Evolutionary conservation across 495 filamentous ascomycete genomes (phyloP), one percentile per base, ranked within the genome.

Genomic region (Daldinia grandis): DNA sequence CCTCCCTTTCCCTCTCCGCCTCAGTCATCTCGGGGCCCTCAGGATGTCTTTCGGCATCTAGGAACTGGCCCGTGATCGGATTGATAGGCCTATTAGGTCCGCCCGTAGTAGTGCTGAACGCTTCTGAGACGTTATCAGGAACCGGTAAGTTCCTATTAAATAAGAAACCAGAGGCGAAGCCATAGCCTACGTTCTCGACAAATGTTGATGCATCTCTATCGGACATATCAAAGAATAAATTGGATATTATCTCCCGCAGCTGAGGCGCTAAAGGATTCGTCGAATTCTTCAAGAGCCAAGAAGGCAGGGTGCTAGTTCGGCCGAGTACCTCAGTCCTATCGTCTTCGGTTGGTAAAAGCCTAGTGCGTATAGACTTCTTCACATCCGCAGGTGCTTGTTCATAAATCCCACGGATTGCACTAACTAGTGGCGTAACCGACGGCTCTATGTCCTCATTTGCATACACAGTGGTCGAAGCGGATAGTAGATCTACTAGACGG

Each of bases 1-100:
- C 95, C 78, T 99, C 95, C 49, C 92, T 84, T 75, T 97, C 93
- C 78, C 91, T 97, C 84, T 99, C 94, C 65, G 92, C 95, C 33
- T 89, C 82, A 5, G 91, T 95, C 95, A 99, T 98, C 19, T 89
- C 86, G 1, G 86, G 87, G 8, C 81, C 79, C 4, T 86, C 78
- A 9, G 82, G 64, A 8, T 84, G 79, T 14, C 83, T 84, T 77
- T 96, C 95, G 25, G 84, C 85, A 62, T 92, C 89, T 72, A 91
- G 78, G 57, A 89, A 86, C 78, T 99, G 95, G 0, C 95, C 95
- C 3, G 95, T 98, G 27, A 99, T 87, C 2, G 94, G 95, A 73
- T 99, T 99, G 47, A 96, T 79, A 0, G 75, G 65, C 54, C 78
- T 70, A 28, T 44, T 66, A 21, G 78, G 40, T 72, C 79, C 24